Conservation (phyloP, 2,329 filamentous ascomycete genomes). For the Trichoderma asperellum region DNA sequence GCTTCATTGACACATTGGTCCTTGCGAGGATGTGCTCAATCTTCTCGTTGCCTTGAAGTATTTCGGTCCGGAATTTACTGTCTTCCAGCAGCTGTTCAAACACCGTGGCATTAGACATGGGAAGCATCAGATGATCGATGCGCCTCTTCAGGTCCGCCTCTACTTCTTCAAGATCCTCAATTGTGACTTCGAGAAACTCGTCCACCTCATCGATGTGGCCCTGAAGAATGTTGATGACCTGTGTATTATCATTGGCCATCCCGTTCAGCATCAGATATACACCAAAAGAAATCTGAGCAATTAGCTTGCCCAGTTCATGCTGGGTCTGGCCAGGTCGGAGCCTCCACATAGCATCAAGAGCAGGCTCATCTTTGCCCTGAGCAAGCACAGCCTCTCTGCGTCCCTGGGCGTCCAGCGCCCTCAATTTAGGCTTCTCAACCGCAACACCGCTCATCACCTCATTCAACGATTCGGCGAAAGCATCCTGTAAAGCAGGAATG, state of each 20-base stretch:
- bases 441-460: slow-evolving; percentile 64
- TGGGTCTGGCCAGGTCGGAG: slow-evolving; percentile 74
- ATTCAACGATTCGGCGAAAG: slow-evolving; percentile 80
- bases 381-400: slow-evolving; percentile 71
- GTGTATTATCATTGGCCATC: slow-evolving; percentile 84
- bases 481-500: slow-evolving; percentile 74
- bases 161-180: slow-evolving; percentile 82
- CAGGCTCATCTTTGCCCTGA: slow-evolving; percentile 67
- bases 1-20: slow-evolving; percentile 75
- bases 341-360: slow-evolving; percentile 76
- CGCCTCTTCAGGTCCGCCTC: slow-evolving; percentile 78
- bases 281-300: slow-evolving; percentile 91
- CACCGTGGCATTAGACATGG: slow-evolving; percentile 77
- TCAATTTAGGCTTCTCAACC: slow-evolving; percentile 55
- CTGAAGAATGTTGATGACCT: slow-evolving; percentile 88
- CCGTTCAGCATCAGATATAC: slow-evolving; percentile 84
- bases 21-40: slow-evolving; percentile 88
- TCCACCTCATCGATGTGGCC: slow-evolving; percentile 94
- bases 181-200: slow-evolving; percentile 81
- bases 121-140: slow-evolving; percentile 77
- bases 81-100: slow-evolving; percentile 91
- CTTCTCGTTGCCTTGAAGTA: slow-evolving; percentile 84
- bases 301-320: slow-evolving; percentile 87
- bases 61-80: slow-evolving; percentile 76
- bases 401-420: slow-evolving; percentile 59